Evolutionary conservation across 495 filamentous ascomycete genomes (phyloP).

Genomic region (Daldinia decipiens): DNA sequence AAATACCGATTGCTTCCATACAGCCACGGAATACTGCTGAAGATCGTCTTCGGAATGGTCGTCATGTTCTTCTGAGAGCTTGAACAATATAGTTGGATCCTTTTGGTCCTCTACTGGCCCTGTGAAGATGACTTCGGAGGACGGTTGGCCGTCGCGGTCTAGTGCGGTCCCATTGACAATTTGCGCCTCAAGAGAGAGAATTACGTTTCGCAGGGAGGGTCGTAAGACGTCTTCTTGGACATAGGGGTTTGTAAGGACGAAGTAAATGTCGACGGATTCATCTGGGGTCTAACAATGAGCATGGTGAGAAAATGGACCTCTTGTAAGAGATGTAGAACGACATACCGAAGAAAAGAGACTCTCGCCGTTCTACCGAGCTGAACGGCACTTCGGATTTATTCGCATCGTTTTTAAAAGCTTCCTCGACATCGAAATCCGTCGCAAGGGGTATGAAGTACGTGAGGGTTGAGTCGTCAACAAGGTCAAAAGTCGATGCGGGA

Average conservation of each 20-base stretch:
- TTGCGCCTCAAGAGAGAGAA: conserved; percentile 75
- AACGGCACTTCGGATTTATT: conserved; percentile 52
- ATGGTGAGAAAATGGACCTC: conserved; percentile 57
- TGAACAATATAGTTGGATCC: conserved; percentile 70
- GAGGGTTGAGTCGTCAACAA: conserved; percentile 77
- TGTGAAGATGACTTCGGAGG: conserved; percentile 73
- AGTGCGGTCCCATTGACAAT: conserved; percentile 68
- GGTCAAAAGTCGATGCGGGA: conserved; percentile 55
- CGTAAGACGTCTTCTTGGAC: conserved; percentile 67
- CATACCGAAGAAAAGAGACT: conserved; percentile 74
- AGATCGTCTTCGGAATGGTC: conserved; percentile 49
- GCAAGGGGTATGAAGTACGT: conserved; percentile 81
- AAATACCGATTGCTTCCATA: conserved; percentile 84
- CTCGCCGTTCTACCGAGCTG: conserved; percentile 59
- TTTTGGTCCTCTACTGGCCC: conserved; percentile 67
- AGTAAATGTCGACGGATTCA: conserved; percentile 78
- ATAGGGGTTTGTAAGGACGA: conserved; percentile 75
- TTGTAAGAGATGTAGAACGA: conserved; percentile 46
- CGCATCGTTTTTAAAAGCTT: conserved; percentile 54
- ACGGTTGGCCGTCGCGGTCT: conserved; percentile 58
- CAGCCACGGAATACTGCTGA: conserved; percentile 67
- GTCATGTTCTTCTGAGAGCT: conserved; percentile 51
- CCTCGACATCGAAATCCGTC: conserved; percentile 72
- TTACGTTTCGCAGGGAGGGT: conserved; percentile 69
- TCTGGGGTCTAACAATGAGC: conserved; percentile 76